phyloP scores from a whole-genome alignment of 768 basidiomycete genomes.

The Lentinula sp. region DNA sequence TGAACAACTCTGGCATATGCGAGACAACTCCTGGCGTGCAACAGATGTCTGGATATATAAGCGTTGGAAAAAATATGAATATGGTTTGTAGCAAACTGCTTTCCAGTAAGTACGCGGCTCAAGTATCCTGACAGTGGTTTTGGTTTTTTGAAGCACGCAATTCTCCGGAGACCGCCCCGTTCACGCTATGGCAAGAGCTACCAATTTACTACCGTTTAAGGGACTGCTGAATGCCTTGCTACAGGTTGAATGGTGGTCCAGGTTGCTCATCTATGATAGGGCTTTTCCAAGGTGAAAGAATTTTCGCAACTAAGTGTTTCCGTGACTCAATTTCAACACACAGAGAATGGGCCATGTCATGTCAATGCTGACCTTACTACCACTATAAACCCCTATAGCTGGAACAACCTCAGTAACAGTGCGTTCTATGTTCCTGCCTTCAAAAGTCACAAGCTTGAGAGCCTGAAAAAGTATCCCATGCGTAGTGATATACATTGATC shows the following conservation, averaged over 20 bases:
- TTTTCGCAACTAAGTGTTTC: background rate
- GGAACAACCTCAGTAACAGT: constrained; percentile 69
- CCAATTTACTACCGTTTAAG: background rate
- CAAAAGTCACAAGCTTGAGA: background rate
- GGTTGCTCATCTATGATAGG: constrained; percentile 63
- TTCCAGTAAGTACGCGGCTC: background rate
- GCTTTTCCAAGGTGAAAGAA: constrained; percentile 47
- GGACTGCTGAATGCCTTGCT: background rate
- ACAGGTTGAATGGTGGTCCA: constrained; percentile 54
- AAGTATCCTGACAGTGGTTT: constrained; percentile 46
- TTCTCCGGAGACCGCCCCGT: constrained; percentile 54
- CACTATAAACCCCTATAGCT: constrained; percentile 56
- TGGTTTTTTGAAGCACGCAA: constrained; percentile 69
- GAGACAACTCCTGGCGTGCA: constrained; percentile 45
- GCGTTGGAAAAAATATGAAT: constrained; percentile 43
- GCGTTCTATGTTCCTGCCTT: constrained; percentile 12
- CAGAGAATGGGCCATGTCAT: constrained; percentile 60
- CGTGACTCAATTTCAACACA: background rate
- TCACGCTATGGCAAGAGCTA: constrained; percentile 50
- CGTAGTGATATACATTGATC: constrained; percentile 65
- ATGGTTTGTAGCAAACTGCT: constrained; percentile 25
- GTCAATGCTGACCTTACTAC: constrained; percentile 55
- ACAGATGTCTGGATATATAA: constrained; percentile 47
- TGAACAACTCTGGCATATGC: constrained; percentile 45
- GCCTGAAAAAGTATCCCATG: background rate